phyloP scores from a whole-genome alignment of 1,284 basidiomycete species.

The Jaminaea rosea region DNA sequence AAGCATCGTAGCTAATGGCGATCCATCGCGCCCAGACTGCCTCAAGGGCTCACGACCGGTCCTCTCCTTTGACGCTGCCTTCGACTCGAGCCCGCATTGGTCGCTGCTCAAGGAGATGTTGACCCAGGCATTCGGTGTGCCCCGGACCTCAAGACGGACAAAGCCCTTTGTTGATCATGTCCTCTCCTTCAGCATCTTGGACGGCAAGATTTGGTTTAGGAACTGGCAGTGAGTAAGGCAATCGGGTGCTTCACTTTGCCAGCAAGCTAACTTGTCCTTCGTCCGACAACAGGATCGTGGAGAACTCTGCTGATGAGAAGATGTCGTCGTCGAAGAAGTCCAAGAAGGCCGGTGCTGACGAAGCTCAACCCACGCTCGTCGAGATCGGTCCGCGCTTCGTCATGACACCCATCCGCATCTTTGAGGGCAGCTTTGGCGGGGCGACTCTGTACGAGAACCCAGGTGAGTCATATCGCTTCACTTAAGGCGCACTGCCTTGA shows the following conservation, averaged over 20 bases:
- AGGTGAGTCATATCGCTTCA: slow-evolving; percentile 51
- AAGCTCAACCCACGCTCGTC: slow-evolving; percentile 36
- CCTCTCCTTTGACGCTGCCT: slow-evolving; percentile 82
- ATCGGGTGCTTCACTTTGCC: no score
- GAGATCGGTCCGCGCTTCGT: slow-evolving; percentile 91
- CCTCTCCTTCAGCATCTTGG: slow-evolving; percentile 87
- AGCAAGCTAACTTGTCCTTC: no score
- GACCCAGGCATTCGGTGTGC: slow-evolving; percentile 88
- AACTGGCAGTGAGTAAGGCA: no score
- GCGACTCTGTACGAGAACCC: slow-evolving; percentile 94
- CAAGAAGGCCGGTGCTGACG: slow-evolving; percentile 4
- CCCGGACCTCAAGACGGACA: slow-evolving; percentile 72
- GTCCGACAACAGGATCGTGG: slow-evolving; percentile 13
- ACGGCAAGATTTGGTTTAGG: slow-evolving; percentile 97
- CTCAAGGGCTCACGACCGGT: slow-evolving; percentile 88
- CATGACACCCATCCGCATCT: slow-evolving; percentile 91
- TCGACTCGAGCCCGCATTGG: slow-evolving; percentile 83
- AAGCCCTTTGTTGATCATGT: slow-evolving; percentile 99
- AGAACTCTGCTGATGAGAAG: slow-evolving; percentile 11
- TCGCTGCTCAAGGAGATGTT: slow-evolving; percentile 87
- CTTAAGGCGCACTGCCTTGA: no score
- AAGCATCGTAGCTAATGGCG: no score
- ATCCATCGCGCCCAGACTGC: no score
- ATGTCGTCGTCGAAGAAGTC: no score
- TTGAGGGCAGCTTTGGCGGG: slow-evolving; percentile 91